Evolutionary conservation across 306 rosid species (phyloP), one percentile per base, ranked within the genome.

Genomic region (Heteromeles arbutifolia): DNA sequence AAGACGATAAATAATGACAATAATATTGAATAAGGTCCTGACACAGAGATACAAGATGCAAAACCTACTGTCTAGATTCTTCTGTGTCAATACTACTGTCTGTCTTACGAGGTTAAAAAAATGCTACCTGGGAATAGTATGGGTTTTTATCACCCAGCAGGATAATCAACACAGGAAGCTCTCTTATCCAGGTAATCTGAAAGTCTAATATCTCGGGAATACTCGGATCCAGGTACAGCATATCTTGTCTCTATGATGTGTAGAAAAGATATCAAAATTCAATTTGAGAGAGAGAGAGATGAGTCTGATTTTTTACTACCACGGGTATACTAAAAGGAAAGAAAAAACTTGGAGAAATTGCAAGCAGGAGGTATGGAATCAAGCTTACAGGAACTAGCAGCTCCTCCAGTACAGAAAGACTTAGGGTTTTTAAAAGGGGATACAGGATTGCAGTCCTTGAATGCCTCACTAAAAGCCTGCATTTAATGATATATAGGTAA

Each of bases 391-490:
- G 87, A 86, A 86, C 75, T 67, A 92, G 81, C 92, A 95, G 84
- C 71, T 90, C 84, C 80, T 90, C 91, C 59, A 90, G 85, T 32
- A 85, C 81, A 71, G 92, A 84, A 75, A 95, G 84, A 77, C 97
- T n/a, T n/a, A n/a, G n/a, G n/a, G n/a, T n/a, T n/a, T n/a, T n/a
- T n/a, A n/a, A n/a, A 73, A 24, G 83, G 74, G 57, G 97, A 92
- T 72, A 84, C 91, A 18, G 96, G 91, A 74, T 77, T 80, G 90
- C 97, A 87, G 65, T 89, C 96, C 87, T 44, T 88, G 82, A 92
- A 92, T 68, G 87, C 75, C 17, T 70, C 79, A 11, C 97, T 90
- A 81, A 95, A 95, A 54, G 93, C 96, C 98, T 92, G 90, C 59
- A 50, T 57, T 45, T 18, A 69, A 58, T 15, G 54, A 31, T 29